These are phyloP conservation scores for Diplodia intermedia DNA, from an alignment of 2,329 filamentous ascomycete species.

Conservation along the genomic window DNA sequence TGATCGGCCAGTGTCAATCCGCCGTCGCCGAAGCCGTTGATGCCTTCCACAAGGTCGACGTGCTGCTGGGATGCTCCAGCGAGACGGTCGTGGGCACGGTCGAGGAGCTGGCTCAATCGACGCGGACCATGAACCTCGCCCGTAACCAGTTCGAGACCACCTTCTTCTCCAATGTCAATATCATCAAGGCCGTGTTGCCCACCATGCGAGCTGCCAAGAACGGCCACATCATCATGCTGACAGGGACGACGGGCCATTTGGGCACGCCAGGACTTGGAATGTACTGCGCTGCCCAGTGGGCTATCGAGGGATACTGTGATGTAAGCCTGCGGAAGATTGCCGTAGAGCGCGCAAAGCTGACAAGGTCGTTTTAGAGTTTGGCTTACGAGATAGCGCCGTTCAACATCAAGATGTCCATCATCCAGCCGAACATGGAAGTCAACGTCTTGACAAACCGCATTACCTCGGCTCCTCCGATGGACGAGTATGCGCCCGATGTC, in stretches of 20 bases:
- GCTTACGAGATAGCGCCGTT: conserved; percentile 96
- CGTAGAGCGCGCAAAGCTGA: neutral
- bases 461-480: conserved; percentile 79
- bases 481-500: conserved; percentile 69
- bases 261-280: conserved; percentile 90
- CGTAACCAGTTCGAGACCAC: conserved; percentile 92
- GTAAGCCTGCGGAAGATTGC: conserved; percentile 49
- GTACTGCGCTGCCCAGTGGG: conserved; percentile 93
- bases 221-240: conserved; percentile 89
- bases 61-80: conserved; percentile 86
- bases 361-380: conserved; percentile 61
- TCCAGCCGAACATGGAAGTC: conserved; percentile 95
- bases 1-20: conserved; percentile 76
- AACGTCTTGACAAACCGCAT: conserved; percentile 86
- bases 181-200: conserved; percentile 87
- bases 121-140: conserved; percentile 76
- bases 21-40: conserved; percentile 86
- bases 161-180: conserved; percentile 95
- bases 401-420: conserved; percentile 93
- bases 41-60: conserved; percentile 85
- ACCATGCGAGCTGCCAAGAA: conserved; percentile 79
- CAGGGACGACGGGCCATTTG: conserved; percentile 88
- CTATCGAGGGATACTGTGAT: conserved; percentile 94
- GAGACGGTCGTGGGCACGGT: conserved; percentile 90
- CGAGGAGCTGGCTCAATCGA: conserved; percentile 81